A percentile compares a stretch with the other conserved stretches of the same genome.
Conservation (phyloP, 1,139 yeast genomes). For the Yamadazyma diddensiae region DNA sequence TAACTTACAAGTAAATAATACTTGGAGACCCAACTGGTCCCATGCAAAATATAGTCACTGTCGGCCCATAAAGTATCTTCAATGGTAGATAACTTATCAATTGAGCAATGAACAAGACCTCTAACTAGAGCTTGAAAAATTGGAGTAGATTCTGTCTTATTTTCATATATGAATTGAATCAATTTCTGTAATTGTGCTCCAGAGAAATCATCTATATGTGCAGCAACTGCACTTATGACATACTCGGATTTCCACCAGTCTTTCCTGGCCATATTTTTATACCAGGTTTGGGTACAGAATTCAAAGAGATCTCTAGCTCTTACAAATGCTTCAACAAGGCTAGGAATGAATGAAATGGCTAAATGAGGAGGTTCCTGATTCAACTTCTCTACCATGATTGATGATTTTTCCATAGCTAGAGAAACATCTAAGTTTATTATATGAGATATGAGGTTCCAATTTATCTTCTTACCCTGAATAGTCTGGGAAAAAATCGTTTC, state of each 20-base stretch:
- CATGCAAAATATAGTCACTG: not conserved
- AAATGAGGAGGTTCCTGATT: slow-evolving; percentile 10
- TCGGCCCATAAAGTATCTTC: slow-evolving; percentile 7
- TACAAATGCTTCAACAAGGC: slow-evolving; percentile 46
- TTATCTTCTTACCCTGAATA: slow-evolving; percentile 19
- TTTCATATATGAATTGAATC: slow-evolving; percentile 9
- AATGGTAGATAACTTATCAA: slow-evolving; percentile 18
- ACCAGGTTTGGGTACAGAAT: slow-evolving; percentile 50
- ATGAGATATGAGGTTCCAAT: slow-evolving; percentile 46
- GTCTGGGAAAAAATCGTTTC: slow-evolving; percentile 30
- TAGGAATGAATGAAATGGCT: slow-evolving; percentile 26
- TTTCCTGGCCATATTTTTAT: slow-evolving; percentile 23
- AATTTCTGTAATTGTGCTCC: slow-evolving; percentile 37
- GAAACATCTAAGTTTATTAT: slow-evolving; percentile 51
- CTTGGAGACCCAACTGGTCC: slow-evolving; percentile 10
- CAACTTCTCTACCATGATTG: slow-evolving; percentile 22
- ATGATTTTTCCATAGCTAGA: slow-evolving; percentile 41
- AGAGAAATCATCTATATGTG: slow-evolving; percentile 42
- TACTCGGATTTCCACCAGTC: slow-evolving; percentile 23
- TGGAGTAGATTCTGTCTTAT: slow-evolving; percentile 15
- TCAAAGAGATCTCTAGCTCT: slow-evolving; percentile 57
- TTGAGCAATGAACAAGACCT: slow-evolving; percentile 33
- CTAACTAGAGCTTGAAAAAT: slow-evolving; percentile 35
- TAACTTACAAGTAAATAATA: slow-evolving; percentile 10
- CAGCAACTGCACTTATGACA: slow-evolving; percentile 37